Conservation (phyloP, 768 basidiomycete genomes). For the Suillus sp. region DNA sequence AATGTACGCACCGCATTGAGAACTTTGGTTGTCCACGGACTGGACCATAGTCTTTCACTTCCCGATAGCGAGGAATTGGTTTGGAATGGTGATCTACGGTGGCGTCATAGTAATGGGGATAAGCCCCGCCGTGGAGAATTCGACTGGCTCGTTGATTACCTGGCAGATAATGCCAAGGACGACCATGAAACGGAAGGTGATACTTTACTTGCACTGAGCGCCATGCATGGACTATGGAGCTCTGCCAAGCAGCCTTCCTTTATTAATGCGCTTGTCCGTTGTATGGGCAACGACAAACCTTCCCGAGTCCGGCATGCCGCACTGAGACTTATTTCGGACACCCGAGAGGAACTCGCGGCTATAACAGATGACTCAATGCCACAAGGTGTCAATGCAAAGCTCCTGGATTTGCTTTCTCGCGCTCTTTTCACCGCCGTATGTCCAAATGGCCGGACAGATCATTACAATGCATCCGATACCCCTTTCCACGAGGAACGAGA, state of each 20-base stretch:
- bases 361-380: not conserved
- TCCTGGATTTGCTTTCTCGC: not conserved
- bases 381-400: not conserved
- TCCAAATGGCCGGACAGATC: not conserved
- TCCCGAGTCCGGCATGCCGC: not conserved
- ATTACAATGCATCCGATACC: not conserved
- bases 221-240: not conserved
- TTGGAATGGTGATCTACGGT: not conserved
- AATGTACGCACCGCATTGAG: not conserved
- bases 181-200: not conserved
- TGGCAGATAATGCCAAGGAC: not conserved
- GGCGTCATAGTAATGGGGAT: not conserved
- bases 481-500: not conserved
- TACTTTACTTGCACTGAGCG: not conserved
- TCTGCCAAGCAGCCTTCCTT: not conserved
- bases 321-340: not conserved
- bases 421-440: not conserved
- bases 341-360: not conserved
- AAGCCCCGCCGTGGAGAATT: not conserved
- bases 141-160: not conserved
- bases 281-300: not conserved
- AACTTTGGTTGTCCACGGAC: not conserved
- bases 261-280: not conserved
- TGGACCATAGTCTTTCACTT: not conserved
- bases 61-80: not conserved